phyloP scores from a whole-genome alignment of 352 stramenopile species.

The Phytophthora sansomeana region DNA sequence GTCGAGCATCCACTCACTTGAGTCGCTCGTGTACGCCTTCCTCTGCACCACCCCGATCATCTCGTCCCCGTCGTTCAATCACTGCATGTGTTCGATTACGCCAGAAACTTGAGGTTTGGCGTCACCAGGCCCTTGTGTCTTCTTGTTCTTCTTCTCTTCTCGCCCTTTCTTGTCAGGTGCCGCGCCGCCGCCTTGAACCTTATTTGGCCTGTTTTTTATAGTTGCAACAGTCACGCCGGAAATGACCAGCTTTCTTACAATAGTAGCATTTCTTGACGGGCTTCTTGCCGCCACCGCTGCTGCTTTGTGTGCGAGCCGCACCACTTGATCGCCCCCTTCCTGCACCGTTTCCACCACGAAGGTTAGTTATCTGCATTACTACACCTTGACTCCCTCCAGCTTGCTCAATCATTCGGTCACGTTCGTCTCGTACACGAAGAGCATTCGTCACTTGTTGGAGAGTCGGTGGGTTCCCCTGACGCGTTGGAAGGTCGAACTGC shows the following conservation, averaged over 20 bases:
- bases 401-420: constrained; percentile 3
- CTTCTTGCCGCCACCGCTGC: background rate
- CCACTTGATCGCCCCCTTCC: too few relatives aligned
- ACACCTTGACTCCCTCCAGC: background rate
- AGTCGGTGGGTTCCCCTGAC: constrained; percentile 9
- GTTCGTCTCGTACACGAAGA: constrained; percentile 5
- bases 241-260: constrained; percentile 2
- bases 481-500: constrained; percentile 13
- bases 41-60: constrained; percentile 4
- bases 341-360: too few relatives aligned
- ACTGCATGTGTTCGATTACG: constrained; percentile 7
- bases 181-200: background rate
- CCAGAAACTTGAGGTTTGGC: background rate
- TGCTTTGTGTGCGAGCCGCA: too few relatives aligned
- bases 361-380: background rate
- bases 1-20: constrained; percentile 5
- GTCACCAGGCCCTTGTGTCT: background rate
- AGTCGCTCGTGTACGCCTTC: background rate
- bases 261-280: constrained; percentile 1
- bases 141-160: too few relatives aligned
- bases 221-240: background rate
- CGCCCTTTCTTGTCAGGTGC: background rate
- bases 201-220: constrained; percentile 6
- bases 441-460: constrained; percentile 14
- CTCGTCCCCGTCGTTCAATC: background rate